phyloP scores from a whole-genome alignment of 2,329 filamentous ascomycete species.

The Fusarium sp. region DNA sequence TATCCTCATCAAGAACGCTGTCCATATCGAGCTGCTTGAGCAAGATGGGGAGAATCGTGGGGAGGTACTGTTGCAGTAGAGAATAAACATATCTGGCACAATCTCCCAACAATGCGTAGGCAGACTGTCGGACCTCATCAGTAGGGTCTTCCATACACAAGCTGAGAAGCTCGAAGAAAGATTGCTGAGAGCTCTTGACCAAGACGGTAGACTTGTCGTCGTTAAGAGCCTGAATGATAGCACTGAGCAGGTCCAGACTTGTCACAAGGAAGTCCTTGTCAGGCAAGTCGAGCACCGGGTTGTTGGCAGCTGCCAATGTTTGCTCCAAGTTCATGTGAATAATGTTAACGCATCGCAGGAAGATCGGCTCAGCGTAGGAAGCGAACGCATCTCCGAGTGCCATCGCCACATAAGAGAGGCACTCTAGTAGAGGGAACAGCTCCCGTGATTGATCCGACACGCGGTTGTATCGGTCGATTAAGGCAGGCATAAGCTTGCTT shows the following conservation, averaged over 20 bases:
- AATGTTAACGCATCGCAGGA: conserved; percentile 87
- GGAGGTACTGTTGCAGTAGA: conserved; percentile 79
- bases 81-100: conserved; percentile 92
- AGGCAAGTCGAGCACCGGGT: conserved; percentile 77
- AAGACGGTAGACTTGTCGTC: conserved; percentile 78
- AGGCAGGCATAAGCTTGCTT: conserved; percentile 88
- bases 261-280: conserved; percentile 98
- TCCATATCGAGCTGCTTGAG: conserved; percentile 89
- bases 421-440: conserved; percentile 95
- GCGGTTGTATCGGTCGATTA: conserved; percentile 88
- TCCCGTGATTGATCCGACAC: conserved; percentile 91
- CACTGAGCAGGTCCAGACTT: conserved; percentile 90
- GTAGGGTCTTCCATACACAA: conserved; percentile 93
- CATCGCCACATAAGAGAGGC: conserved; percentile 91
- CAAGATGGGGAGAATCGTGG: conserved; percentile 80
- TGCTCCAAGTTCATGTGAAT: conserved; percentile 93
- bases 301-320: conserved; percentile 74
- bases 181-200: conserved; percentile 78
- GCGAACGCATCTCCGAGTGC: conserved; percentile 85
- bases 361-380: conserved; percentile 87
- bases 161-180: conserved; percentile 88
- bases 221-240: conserved; percentile 90
- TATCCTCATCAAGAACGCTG: conserved; percentile 78
- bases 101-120: conserved; percentile 93
- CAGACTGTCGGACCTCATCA: conserved; percentile 95